Base-by-base conservation (phyloP, 371 early-diverging fungal genomes). In the Mucor ambiguus region DNA sequence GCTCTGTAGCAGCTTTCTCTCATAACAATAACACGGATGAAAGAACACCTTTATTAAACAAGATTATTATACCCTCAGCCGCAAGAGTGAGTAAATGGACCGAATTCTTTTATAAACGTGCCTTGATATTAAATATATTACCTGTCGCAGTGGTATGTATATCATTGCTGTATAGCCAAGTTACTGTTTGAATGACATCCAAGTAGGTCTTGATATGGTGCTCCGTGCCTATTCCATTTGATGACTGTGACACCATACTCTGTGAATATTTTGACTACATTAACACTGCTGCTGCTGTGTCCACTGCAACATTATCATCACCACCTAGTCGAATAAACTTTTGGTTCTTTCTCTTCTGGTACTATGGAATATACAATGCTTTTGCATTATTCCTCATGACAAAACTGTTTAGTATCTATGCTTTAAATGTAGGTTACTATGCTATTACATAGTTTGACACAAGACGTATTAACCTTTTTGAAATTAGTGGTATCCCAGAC, bases 351-450 rank as follows among this genome's bases (percentile, higher is more conserved):
- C 71, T 92, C 43, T 84, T 91, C 73, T 89, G 85, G 71, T 92
- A 91, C 77, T 92, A 87, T 76, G 92, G 92, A 22, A 63, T 85
- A 18, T 92, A 91, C 73, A 92, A 91, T 59, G 89, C 88, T 12
- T 71, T 89, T 30, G 91, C 89, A 20, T 74, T 92, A 43, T 72
- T 85, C 61, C 76, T 92, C 43, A 87, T 92, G 63, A 87, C 90
- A 29, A 89, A 90, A 67, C 79, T 91, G 35, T 92, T 92, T 75
- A 87, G 85, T 62, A 81, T 91, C 14, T 92, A 92, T 71, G 88
- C 92, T 58, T 77, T 92, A 59, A 90, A 90, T 52, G 73, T 73
- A 26, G 4, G 52, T 49, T 22, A 49, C 11, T 4, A 73, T 33
- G 33, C 37, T 35, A 35, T 35, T 35, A 35, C 37, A 35, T 35